Base-by-base conservation (phyloP, 2,329 filamentous ascomycete genomes). In the Hymenoscyphus infarciens region DNA sequence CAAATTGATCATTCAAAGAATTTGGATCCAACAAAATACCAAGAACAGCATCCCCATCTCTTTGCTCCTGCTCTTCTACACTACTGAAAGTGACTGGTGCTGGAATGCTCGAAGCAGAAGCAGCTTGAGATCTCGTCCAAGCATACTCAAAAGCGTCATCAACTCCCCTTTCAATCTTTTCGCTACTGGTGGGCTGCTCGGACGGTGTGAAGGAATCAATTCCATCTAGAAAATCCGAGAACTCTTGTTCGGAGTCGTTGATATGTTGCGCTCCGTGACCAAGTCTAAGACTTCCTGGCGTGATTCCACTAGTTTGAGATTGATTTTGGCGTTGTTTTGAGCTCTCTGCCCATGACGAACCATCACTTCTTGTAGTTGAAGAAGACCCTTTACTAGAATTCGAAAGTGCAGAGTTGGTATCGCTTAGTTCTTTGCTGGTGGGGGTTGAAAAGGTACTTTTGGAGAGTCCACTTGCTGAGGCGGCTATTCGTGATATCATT, bases 11-110 rank as follows among this genome's bases (percentile, higher is more conserved):
- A 38, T 73, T 68, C 11, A 72, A 38, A 1, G 52, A 57, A 38
- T 64, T 19, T 68, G 73, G 64, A 74, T 71, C 57, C 15, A 68
- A 70, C 11, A 81, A 74, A 29, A 81, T 70, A n/a, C 70, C 68
- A 10, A 78, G 59, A 5, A 81, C 78, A 3, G 73, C 79, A 39
- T 72, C 66, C 29, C 79, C 79, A 66, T 81, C 79, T 33, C 55
- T 61, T 25, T 38, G 62, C 61, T 71, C 63, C 65, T 71, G 68
- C 15, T 74, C 68, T 10, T 60, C 45, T 3, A 71, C 61, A 49
- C n/a, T 22, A 31, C 67, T 67, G n/a, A 29, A 56, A 15, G 19
- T 25, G 39, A 39, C 35, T 5, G 49, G 29, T 42, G 35, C 16
- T 59, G n/a, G 27, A 4, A 11, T 27, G 27, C 55, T 38, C 15